Evolutionary conservation across 192 early-diverging fungal species (phyloP).

Genomic region (Umbelopsis sp.): DNA sequence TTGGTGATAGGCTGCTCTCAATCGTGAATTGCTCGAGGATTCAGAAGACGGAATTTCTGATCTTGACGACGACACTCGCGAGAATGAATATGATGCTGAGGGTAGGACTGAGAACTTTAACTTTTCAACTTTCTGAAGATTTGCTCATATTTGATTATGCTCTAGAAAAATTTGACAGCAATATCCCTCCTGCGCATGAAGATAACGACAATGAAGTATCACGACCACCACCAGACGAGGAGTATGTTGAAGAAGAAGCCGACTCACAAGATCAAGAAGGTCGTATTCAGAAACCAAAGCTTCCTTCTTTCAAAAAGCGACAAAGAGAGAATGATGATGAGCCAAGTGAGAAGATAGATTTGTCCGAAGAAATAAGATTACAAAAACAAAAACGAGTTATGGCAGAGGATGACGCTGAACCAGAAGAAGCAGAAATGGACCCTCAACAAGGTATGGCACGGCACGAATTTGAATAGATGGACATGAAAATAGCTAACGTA

Average conservation of each 20-base stretch:
- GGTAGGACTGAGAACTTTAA: not conserved
- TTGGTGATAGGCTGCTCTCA: not conserved
- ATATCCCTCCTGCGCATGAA: not conserved
- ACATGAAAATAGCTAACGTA: not conserved
- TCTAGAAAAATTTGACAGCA: not conserved
- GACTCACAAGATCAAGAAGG: not conserved
- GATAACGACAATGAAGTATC: slow-evolving; percentile 7
- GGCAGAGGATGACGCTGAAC: slow-evolving; percentile 6
- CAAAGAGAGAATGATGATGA: slow-evolving; percentile 22
- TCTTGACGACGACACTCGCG: slow-evolving; percentile 31
- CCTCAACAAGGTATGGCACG: slow-evolving; percentile 34
- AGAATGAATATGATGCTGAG: slow-evolving; percentile 9
- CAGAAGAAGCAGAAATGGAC: slow-evolving; percentile 30
- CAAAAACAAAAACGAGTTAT: slow-evolving; percentile 18
- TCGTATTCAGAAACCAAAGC: not conserved
- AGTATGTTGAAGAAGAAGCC: slow-evolving; percentile 8
- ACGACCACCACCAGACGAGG: not conserved
- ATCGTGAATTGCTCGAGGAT: slow-evolving; percentile 22
- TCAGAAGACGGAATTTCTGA: slow-evolving; percentile 38
- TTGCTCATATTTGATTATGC: too few species aligned
- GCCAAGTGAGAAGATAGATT: slow-evolving; percentile 25
- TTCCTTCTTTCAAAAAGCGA: slow-evolving; percentile 42
- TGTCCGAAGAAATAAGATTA: slow-evolving; percentile 30
- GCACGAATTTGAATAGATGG: not conserved
- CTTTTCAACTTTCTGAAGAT: not conserved